A percentile compares a stretch with the other conserved stretches of the same genome.
These are phyloP conservation scores for Linanthus parryae DNA, from an alignment of 148 eudicot species.

Conservation along the genomic window DNA sequence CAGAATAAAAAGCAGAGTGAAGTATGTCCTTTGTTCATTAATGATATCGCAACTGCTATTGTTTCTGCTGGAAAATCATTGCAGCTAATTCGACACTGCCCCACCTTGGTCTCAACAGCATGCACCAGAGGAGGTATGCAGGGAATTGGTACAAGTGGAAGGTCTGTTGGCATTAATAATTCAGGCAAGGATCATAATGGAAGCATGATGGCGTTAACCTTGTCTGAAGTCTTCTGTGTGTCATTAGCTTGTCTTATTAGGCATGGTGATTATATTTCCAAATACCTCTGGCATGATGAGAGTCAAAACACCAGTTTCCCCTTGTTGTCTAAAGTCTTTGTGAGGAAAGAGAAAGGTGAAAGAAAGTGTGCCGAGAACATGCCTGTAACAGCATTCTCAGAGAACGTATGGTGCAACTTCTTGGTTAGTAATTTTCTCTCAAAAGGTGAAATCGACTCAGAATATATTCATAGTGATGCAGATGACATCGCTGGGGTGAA, in stretches of 20 bases:
- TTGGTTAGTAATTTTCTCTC: conserved; percentile 35
- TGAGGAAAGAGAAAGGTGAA: conserved; percentile 16
- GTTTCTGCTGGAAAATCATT: conserved; percentile 95
- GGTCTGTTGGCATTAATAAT: conserved; percentile 10
- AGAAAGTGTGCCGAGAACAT: conserved; percentile 18
- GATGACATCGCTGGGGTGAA: too few species aligned
- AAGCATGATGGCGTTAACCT: conserved; percentile 41
- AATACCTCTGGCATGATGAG: conserved; percentile 43
- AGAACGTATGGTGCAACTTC: conserved; percentile 56
- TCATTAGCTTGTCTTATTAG: conserved; percentile 78
- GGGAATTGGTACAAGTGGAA: conserved; percentile 14
- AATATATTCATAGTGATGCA: conserved; percentile 16
- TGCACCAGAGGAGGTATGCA: conserved; percentile 22
- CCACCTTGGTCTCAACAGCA: conserved; percentile 22
- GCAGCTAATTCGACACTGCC: conserved; percentile 80
- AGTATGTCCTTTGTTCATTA: conserved; percentile 74
- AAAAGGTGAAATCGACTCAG: conserved; percentile 20
- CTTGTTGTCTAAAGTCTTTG: conserved; percentile 18
- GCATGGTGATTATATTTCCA: conserved; percentile 77
- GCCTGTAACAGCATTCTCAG: conserved; percentile 21
- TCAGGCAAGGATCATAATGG: conserved; percentile 16
- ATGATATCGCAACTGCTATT: conserved; percentile 61
- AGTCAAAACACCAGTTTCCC: conserved; percentile 25
- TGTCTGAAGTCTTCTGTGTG: conserved; percentile 80
- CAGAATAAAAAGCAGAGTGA: conserved; percentile 28